A percentile compares a stretch with the other conserved stretches of the same genome.
These are phyloP conservation scores for Ceratocystis cubensis DNA, from an alignment of 2,329 filamentous ascomycete genomes.

Conservation along the genomic window DNA sequence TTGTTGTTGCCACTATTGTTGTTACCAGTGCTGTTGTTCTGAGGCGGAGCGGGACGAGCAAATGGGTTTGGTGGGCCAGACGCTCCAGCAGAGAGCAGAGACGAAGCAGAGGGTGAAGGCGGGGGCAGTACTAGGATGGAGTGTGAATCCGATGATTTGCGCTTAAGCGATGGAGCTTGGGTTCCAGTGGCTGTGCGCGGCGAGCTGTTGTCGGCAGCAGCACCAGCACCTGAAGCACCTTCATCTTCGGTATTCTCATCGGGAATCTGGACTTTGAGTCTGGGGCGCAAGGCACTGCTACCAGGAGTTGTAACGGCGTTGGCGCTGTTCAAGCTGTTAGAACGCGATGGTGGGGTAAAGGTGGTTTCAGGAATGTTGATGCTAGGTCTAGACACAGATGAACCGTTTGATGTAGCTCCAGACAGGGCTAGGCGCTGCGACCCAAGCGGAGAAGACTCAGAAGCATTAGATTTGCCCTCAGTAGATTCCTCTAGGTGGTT, in stretches of 20 bases:
- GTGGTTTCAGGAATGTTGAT: slow-evolving; percentile 45
- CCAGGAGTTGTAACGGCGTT: slow-evolving; percentile 52
- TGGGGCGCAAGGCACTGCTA: slow-evolving; percentile 48
- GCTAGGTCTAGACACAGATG: slow-evolving; percentile 30
- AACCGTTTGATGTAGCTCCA: background rate
- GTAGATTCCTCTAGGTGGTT: slow-evolving; percentile 54
- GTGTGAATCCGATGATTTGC: slow-evolving; percentile 34
- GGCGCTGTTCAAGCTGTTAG: slow-evolving; percentile 70
- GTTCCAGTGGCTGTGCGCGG: slow-evolving; percentile 41
- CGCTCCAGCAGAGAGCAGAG: slow-evolving; percentile 79
- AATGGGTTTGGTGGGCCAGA: slow-evolving; percentile 92
- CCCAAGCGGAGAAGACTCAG: slow-evolving; percentile 43
- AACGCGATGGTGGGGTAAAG: slow-evolving; percentile 59
- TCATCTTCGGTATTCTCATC: slow-evolving; percentile 33
- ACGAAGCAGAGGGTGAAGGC: slow-evolving; percentile 77
- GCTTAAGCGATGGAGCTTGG: slow-evolving; percentile 12
- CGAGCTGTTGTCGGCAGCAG: slow-evolving; percentile 57
- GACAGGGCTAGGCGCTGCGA: slow-evolving; percentile 21
- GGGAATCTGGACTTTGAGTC: slow-evolving; percentile 87
- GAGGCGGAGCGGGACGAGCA: slow-evolving; percentile 69
- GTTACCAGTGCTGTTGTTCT: slow-evolving; percentile 31
- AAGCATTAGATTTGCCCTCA: slow-evolving; percentile 29
- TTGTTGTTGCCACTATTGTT: slow-evolving; percentile 31
- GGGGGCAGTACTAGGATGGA: slow-evolving; percentile 71
- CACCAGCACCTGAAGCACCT: slow-evolving; percentile 48